These are phyloP conservation scores for Saposhnikovia divaricata DNA, from an alignment of 129 eudicot genomes.

Conservation along the genomic window DNA sequence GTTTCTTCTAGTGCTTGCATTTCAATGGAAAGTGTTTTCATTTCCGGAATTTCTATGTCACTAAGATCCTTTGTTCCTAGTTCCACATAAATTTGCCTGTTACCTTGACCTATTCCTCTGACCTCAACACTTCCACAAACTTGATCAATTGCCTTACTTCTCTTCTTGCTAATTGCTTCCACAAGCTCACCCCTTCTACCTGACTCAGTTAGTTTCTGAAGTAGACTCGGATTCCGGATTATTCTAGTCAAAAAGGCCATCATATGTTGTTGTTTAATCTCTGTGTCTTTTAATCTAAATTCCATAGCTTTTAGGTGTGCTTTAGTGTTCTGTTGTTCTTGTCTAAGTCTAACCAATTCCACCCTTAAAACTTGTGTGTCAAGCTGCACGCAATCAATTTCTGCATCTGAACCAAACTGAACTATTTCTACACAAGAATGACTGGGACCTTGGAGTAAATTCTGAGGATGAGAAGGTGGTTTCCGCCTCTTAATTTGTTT, in stretches of 20 bases:
- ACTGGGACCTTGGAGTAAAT: slow-evolving; percentile 23
- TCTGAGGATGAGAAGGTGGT: slow-evolving; percentile 12
- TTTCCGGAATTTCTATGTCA: slow-evolving; percentile 9
- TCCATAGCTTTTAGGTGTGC: slow-evolving; percentile 39
- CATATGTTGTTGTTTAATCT: slow-evolving; percentile 43
- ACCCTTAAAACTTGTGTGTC: slow-evolving; percentile 42
- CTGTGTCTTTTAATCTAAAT: slow-evolving; percentile 34
- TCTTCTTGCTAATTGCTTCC: slow-evolving; percentile 28
- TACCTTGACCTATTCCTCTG: slow-evolving; percentile 4
- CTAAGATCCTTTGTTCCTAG: slow-evolving; percentile 23
- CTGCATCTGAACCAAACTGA: slow-evolving; percentile 33
- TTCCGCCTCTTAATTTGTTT: slow-evolving; percentile 50
- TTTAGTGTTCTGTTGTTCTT: slow-evolving; percentile 39
- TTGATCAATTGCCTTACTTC: slow-evolving; percentile 39
- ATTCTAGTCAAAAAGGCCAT: slow-evolving; percentile 48
- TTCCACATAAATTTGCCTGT: slow-evolving; percentile 11
- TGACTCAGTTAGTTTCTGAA: slow-evolving; percentile 22
- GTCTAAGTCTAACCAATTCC: slow-evolving; percentile 50
- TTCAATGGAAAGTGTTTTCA: slow-evolving; percentile 13
- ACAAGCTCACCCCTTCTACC: slow-evolving; percentile 27
- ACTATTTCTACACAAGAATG: slow-evolving; percentile 45
- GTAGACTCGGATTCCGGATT: slow-evolving; percentile 31
- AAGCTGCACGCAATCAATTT: slow-evolving; percentile 35
- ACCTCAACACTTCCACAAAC: slow-evolving; percentile 11
- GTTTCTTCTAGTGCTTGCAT: slow-evolving; percentile 19